These are phyloP conservation scores for Mortierella sp. DNA, from an alignment of 371 early-diverging fungal genomes.

Conservation along the genomic window DNA sequence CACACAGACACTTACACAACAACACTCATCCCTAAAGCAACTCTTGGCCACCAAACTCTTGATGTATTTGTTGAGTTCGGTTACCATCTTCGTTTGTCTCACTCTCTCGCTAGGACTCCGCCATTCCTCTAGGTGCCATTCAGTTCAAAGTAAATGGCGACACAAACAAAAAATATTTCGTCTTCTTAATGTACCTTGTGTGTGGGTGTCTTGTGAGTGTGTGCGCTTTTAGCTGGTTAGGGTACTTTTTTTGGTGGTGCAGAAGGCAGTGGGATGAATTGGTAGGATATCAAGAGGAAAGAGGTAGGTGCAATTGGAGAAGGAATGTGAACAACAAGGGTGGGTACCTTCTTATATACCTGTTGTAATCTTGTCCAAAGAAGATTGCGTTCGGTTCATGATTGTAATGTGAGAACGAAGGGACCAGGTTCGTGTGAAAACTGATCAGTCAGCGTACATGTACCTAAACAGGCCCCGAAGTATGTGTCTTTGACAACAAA, in stretches of 20 bases:
- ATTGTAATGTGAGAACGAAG: neutral
- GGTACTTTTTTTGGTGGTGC: neutral
- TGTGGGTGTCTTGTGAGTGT: neutral
- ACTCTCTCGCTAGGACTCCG: neutral
- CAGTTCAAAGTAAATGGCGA: slow-evolving; percentile 9
- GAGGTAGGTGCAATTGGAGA: neutral
- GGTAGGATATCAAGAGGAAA: neutral
- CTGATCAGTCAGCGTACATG: slow-evolving; percentile 9
- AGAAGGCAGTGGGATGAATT: neutral
- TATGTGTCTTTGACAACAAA: neutral
- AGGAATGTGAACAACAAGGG: neutral
- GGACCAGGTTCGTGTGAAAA: slow-evolving; percentile 7
- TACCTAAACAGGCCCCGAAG: neutral
- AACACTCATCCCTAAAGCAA: neutral
- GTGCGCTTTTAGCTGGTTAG: neutral
- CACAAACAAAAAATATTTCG: neutral
- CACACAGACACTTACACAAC: neutral
- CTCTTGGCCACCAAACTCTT: neutral
- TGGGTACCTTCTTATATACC: neutral
- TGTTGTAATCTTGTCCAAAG: neutral
- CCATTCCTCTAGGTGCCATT: slow-evolving; percentile 8
- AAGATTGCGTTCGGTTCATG: slow-evolving; percentile 3
- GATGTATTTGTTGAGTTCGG: slow-evolving; percentile 7
- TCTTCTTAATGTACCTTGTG: slow-evolving; percentile 9
- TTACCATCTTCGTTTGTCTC: neutral